Percentiles rank a stretch among this genome's conserved stretches.
Conservation (phyloP, 2,329 filamentous ascomycete species). For the Drechslerella dactyloides region DNA sequence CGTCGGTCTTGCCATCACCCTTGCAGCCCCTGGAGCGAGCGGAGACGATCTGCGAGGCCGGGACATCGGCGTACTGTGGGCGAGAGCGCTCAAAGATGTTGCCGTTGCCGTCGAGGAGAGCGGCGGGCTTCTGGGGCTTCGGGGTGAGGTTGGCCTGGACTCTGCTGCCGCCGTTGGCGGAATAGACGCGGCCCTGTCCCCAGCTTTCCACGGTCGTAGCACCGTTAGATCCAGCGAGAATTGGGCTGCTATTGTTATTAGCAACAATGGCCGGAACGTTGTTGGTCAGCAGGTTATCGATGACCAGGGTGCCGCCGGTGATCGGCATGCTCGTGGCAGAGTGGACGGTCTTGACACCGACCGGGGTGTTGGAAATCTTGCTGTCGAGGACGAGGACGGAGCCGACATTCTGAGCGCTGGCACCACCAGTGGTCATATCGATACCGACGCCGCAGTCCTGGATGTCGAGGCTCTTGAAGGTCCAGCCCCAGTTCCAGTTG, state of each 20-base stretch:
- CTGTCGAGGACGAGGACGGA: constrained; percentile 85
- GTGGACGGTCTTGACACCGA: constrained; percentile 79
- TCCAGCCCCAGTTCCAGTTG: constrained; percentile 93
- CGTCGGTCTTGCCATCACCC: constrained; percentile 86
- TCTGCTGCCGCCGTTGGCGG: constrained; percentile 60
- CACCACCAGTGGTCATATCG: constrained; percentile 74
- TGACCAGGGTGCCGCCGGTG: constrained; percentile 70
- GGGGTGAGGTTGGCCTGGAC: constrained; percentile 67
- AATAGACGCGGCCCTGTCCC: constrained; percentile 66
- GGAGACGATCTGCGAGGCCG: constrained; percentile 75
- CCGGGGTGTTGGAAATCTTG: constrained; percentile 74
- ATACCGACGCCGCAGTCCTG: constrained; percentile 77
- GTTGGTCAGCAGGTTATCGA: constrained; percentile 65
- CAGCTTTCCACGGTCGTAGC: constrained; percentile 42
- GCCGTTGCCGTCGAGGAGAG: constrained; percentile 69
- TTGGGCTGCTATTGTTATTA: constrained; percentile 76
- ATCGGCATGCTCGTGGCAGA: constrained; percentile 69
- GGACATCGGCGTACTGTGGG: constrained; percentile 79
- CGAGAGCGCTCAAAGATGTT: constrained; percentile 82
- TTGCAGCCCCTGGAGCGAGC: constrained; percentile 82
- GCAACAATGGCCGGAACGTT: constrained; percentile 78
- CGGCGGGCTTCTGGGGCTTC: constrained; percentile 68
- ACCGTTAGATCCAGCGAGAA: constrained; percentile 33
- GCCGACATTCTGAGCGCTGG: constrained; percentile 74
- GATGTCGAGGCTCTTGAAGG: constrained; percentile 76